A percentile compares a stretch with the other conserved stretches of the same genome.
Conservation (phyloP, 1,139 yeast genomes). For the Citeromyces hawaiiensis region DNA sequence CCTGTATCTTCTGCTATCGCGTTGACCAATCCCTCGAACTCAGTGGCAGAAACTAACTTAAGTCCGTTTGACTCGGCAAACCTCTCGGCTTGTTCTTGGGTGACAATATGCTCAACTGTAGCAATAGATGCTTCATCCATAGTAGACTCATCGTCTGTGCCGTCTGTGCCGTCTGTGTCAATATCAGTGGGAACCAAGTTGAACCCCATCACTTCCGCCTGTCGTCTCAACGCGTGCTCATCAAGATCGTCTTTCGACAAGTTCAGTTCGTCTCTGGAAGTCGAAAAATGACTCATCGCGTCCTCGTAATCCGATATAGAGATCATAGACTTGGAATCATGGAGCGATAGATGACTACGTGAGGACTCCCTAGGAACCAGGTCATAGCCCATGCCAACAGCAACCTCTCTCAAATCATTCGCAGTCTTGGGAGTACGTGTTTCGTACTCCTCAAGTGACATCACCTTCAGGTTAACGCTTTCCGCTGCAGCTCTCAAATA, state of each 20-base stretch:
- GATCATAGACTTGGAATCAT: slow-evolving; percentile 6
- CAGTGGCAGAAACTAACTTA: not conserved
- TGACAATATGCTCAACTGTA: not conserved
- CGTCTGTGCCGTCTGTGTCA: slow-evolving; percentile 2
- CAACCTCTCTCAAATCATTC: not conserved
- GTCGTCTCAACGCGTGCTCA: slow-evolving; percentile 5
- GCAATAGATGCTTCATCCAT: slow-evolving; percentile 3
- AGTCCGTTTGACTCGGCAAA: not conserved
- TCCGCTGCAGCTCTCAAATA: not conserved
- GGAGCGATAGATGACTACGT: not conserved
- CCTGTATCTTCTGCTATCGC: not conserved
- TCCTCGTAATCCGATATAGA: slow-evolving; percentile 1
- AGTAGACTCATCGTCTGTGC: slow-evolving; percentile 3
- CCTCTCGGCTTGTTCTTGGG: not conserved
- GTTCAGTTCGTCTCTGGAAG: not conserved
- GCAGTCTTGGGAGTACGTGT: not conserved
- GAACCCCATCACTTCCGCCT: slow-evolving; percentile 21
- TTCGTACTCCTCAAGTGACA: not conserved
- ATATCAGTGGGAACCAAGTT: slow-evolving; percentile 12
- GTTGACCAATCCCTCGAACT: not conserved
- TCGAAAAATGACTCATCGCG: slow-evolving; percentile 3
- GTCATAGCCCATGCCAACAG: not conserved
- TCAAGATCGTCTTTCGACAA: slow-evolving; percentile 1
- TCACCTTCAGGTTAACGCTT: not conserved
- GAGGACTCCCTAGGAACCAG: not conserved